phyloP scores from a whole-genome alignment of 306 rosid species.

The Cucurbita pepo region DNA sequence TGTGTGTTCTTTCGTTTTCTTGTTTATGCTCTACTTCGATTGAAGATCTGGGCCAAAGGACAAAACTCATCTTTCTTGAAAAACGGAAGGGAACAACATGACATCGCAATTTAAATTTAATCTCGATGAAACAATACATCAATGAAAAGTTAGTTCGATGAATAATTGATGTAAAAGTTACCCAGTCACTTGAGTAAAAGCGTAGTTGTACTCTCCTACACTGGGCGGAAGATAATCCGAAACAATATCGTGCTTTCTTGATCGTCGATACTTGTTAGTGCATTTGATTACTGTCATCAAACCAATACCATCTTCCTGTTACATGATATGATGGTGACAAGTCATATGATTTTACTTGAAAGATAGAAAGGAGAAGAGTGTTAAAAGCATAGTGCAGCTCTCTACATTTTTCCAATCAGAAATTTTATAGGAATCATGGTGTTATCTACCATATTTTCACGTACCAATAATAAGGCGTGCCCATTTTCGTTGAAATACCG shows the following conservation, averaged over 20 bases:
- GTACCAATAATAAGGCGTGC: constrained; percentile 87
- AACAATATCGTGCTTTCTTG: constrained; percentile 41
- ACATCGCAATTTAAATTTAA: too few relatives aligned
- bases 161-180: constrained; percentile 14
- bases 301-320: constrained; percentile 77
- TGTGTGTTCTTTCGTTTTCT: not conserved
- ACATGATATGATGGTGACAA: constrained; percentile 4
- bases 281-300: constrained; percentile 70
- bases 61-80: too few relatives aligned
- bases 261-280: constrained; percentile 52
- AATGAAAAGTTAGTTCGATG: too few relatives aligned
- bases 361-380: not conserved
- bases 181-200: constrained; percentile 44
- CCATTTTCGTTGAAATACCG: constrained; percentile 68
- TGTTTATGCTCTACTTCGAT: too few relatives aligned
- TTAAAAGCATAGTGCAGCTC: not conserved
- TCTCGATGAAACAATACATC: too few relatives aligned
- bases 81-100: too few relatives aligned
- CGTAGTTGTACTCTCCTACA: constrained; percentile 33
- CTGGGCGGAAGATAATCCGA: constrained; percentile 69
- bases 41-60: too few relatives aligned
- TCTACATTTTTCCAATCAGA: not conserved
- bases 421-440: not conserved
- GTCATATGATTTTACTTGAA: not conserved
- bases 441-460: constrained; percentile 9